Evolutionary conservation across 2,329 filamentous ascomycete genomes (phyloP).

Genomic region (Pseudocercospora eumusae): DNA sequence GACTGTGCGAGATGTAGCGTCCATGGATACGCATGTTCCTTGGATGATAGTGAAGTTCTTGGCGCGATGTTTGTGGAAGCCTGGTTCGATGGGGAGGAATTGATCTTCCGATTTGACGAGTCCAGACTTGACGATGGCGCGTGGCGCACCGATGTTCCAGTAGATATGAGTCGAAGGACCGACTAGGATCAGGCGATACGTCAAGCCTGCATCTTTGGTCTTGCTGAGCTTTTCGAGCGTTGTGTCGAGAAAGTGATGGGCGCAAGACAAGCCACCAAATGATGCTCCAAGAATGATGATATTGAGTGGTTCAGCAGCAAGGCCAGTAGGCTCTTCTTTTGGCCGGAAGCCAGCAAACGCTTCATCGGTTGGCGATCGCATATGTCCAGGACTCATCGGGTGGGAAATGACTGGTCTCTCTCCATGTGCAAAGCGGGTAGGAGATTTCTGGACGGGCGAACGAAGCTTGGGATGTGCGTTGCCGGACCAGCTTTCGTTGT

Average conservation of each 20-base stretch:
- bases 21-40: constrained; percentile 37
- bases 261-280: constrained; percentile 42
- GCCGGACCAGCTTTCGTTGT: constrained; percentile 1
- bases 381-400: neutral
- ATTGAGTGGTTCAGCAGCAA: constrained; percentile 35
- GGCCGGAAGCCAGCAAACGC: constrained; percentile 5
- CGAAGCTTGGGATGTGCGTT: neutral
- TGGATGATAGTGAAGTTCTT: constrained; percentile 41
- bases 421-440: neutral
- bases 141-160: constrained; percentile 44
- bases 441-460: neutral
- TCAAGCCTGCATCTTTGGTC: constrained; percentile 16
- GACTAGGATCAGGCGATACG: constrained; percentile 41
- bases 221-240: constrained; percentile 36
- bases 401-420: neutral
- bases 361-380: constrained; percentile 7
- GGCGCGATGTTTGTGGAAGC: constrained; percentile 36
- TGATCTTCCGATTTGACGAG: constrained; percentile 39
- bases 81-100: constrained; percentile 41
- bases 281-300: constrained; percentile 45
- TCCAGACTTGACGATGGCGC: constrained; percentile 41
- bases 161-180: constrained; percentile 42
- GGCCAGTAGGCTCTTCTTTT: constrained; percentile 21
- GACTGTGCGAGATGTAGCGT: constrained; percentile 34
- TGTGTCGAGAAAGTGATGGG: constrained; percentile 42